Evolutionary conservation across 164 flowering plant genomes (phyloP).

Genomic region (Sedum album): DNA sequence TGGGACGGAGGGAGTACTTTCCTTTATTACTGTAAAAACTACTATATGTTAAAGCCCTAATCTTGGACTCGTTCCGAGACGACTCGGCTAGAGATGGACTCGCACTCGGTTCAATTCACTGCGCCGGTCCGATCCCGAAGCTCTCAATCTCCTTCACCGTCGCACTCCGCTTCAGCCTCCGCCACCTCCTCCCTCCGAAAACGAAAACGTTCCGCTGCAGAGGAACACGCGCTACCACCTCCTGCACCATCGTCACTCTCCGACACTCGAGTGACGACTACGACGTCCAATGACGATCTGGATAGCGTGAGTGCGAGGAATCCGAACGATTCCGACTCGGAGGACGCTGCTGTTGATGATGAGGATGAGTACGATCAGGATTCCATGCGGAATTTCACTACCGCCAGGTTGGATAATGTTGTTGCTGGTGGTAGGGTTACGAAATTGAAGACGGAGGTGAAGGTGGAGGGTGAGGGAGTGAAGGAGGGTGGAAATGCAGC

Average conservation of each 20-base stretch:
- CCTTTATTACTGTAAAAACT: no score
- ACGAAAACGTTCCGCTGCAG: constrained; percentile 54
- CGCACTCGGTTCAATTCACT: constrained; percentile 55
- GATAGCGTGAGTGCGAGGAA: constrained; percentile 93
- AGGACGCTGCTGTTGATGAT: constrained; percentile 56
- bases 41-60: no score
- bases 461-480: constrained; percentile 29
- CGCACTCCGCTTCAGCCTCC: constrained; percentile 91
- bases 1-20: no score
- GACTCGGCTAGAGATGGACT: constrained; percentile 43
- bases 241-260: constrained; percentile 59
- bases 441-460: constrained; percentile 63
- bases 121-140: constrained; percentile 69
- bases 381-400: constrained; percentile 71
- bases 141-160: constrained; percentile 82
- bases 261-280: constrained; percentile 66
- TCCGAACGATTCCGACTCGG: constrained; percentile 43
- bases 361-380: constrained; percentile 57
- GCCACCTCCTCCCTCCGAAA: constrained; percentile 75
- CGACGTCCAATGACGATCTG: constrained; percentile 86
- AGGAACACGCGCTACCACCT: constrained; percentile 56
- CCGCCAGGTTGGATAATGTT: constrained; percentile 52
- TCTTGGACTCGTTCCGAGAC: constrained; percentile 8
- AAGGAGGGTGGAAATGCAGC: constrained; percentile 30
- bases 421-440: constrained; percentile 37